Conservation (phyloP, 805 yeast species). For the Candida xyloterini region DNA sequence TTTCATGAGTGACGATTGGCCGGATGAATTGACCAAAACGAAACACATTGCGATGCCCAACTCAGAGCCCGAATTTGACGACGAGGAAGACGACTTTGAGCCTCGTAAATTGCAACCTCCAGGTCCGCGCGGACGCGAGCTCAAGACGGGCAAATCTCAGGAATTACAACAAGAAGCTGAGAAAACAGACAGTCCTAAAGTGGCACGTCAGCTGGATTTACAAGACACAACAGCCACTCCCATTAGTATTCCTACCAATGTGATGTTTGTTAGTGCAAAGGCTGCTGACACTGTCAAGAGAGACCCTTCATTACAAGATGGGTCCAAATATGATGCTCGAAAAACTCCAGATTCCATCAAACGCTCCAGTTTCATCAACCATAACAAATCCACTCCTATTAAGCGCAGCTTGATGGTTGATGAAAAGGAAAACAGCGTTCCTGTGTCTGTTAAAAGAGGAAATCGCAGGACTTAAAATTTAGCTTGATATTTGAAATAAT, state of each 20-base stretch:
- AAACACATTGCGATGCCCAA: conserved; percentile 15
- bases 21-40: conserved; percentile 25
- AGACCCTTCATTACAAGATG: conserved; percentile 37
- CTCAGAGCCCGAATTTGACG: conserved; percentile 30
- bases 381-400: conserved; percentile 62
- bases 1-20: conserved; percentile 46
- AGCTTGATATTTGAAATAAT: conserved; percentile 1
- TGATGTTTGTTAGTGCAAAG: conserved; percentile 58
- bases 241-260: conserved; percentile 24
- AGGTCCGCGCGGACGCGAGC: conserved; percentile 11
- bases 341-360: conserved; percentile 54
- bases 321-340: conserved; percentile 51
- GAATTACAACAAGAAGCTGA: conserved; percentile 8
- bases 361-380: conserved; percentile 55
- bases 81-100: conserved; percentile 31
- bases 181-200: conserved; percentile 1
- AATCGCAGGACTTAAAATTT: conserved; percentile 4
- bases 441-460: conserved; percentile 15
- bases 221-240: conserved; percentile 14
- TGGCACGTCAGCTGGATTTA: conserved; percentile 6
- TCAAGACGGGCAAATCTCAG: conserved; percentile 11
- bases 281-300: conserved; percentile 56
- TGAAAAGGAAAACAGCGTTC: conserved; percentile 14
- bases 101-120: conserved; percentile 10
- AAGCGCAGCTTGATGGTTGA: conserved; percentile 36